Percentiles rank a stretch among this genome's conserved stretches.
These are phyloP conservation scores for Coemansia aciculifera DNA, from an alignment of 192 early-diverging fungal genomes.

Conservation along the genomic window DNA sequence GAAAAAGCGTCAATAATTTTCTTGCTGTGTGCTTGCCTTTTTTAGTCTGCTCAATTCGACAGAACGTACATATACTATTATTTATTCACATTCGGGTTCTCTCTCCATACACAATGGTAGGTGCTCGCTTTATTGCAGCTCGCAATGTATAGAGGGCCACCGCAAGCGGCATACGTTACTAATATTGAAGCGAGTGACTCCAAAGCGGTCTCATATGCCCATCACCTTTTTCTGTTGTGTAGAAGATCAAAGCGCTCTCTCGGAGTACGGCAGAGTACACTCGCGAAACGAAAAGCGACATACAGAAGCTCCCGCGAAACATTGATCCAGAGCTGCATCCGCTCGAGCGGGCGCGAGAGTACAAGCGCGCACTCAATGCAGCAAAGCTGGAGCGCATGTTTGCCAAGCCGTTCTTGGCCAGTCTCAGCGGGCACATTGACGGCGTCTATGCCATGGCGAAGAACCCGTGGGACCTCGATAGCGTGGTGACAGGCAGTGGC, in stretches of 20 bases:
- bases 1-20: background rate
- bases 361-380: slow-evolving; percentile 91
- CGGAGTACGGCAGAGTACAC: slow-evolving; percentile 75
- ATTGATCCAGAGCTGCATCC: slow-evolving; percentile 88
- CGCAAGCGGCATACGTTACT: background rate
- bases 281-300: slow-evolving; percentile 82
- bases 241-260: slow-evolving; percentile 96
- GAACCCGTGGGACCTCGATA: slow-evolving; percentile 84
- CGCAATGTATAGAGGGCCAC: background rate
- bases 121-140: background rate
- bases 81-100: background rate
- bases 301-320: slow-evolving; percentile 86
- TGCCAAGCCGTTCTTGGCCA: slow-evolving; percentile 94
- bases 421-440: slow-evolving; percentile 88
- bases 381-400: slow-evolving; percentile 93
- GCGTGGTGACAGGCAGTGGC: slow-evolving; percentile 85
- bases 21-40: background rate
- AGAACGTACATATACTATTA: background rate
- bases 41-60: background rate
- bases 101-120: slow-evolving; percentile 6
- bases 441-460: slow-evolving; percentile 95
- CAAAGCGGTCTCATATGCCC: background rate
- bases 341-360: slow-evolving; percentile 93
- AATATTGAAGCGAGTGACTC: background rate
- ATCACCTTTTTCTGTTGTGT: slow-evolving; percentile 10